Conservation (phyloP, 1,284 basidiomycete species). For the Trichosporon faecale region DNA sequence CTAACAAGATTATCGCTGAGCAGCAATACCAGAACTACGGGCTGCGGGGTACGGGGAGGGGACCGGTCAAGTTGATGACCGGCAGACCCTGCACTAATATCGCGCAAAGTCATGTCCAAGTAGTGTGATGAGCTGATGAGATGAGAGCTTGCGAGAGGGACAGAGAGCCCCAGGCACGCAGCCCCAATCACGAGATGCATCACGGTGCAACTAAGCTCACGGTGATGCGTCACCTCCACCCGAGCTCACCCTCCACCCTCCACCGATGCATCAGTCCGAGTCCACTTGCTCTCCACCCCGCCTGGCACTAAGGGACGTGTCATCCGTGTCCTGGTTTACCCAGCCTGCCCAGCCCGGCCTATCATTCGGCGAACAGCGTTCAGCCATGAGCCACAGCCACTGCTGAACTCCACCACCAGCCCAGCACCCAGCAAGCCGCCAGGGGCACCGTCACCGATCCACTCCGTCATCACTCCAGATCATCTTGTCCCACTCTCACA, state of each 20-base stretch:
- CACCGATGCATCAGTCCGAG: not conserved
- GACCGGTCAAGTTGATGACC: not conserved
- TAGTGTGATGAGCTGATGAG: not conserved
- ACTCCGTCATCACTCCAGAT: not conserved
- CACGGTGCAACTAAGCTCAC: not conserved
- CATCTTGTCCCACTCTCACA: not conserved
- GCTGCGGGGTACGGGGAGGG: too few relatives aligned
- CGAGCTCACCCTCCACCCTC: not conserved
- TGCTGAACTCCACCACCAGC: not conserved
- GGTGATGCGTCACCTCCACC: not conserved
- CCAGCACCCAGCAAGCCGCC: not conserved
- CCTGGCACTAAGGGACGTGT: not conserved
- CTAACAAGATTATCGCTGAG: too few relatives aligned
- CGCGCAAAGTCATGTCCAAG: not conserved
- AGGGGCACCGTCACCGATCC: constrained; percentile 1
- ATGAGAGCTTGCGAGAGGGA: too few relatives aligned
- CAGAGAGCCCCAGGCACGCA: not conserved
- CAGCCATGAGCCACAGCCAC: not conserved
- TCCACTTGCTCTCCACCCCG: not conserved
- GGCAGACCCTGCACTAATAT: not conserved
- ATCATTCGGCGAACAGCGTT: not conserved
- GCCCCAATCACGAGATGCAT: not conserved
- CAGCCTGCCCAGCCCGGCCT: not conserved
- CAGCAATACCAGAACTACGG: too few relatives aligned
- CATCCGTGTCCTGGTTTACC: not conserved